A percentile compares a stretch with the other conserved stretches of the same genome.
Conservation (phyloP, 305 asterid species). For the Fraxinus baroniana region DNA sequence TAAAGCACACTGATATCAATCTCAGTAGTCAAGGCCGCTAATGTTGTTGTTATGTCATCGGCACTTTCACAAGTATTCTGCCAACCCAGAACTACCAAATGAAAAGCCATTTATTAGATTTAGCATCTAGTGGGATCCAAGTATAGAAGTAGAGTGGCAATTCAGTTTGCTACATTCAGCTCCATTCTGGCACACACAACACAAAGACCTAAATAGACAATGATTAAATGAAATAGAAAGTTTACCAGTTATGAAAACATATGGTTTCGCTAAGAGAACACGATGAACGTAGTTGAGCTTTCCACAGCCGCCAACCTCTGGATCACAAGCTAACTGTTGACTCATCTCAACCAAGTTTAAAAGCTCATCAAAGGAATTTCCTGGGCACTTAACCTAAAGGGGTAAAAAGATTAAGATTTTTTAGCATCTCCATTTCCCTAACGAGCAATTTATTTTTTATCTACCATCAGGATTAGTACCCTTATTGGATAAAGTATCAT, state of each 20-base stretch:
- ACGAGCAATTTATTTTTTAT: background rate
- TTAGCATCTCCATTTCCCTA: conserved; percentile 5
- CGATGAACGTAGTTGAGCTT: conserved; percentile 76
- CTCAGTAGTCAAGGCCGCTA: conserved; percentile 73
- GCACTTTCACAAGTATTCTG: conserved; percentile 79
- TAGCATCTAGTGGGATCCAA: conserved; percentile 4
- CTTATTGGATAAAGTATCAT: conserved; percentile 9
- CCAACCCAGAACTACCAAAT: conserved; percentile 75
- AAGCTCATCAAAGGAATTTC: conserved; percentile 80
- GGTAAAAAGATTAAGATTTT: conserved; percentile 14
- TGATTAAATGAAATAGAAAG: background rate
- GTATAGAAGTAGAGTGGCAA: background rate
- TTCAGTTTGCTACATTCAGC: background rate
- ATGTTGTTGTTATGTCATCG: conserved; percentile 68
- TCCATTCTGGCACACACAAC: background rate
- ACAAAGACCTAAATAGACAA: background rate
- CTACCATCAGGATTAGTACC: background rate
- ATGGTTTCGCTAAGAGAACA: conserved; percentile 70
- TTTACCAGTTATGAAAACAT: conserved; percentile 78
- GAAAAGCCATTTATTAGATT: conserved; percentile 9
- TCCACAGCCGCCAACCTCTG: conserved; percentile 84
- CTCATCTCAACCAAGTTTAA: conserved; percentile 79
- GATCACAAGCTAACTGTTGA: conserved; percentile 87
- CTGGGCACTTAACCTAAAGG: conserved; percentile 69
- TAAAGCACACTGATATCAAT: conserved; percentile 76